Percentiles rank a stretch among this genome's conserved stretches.
phyloP scores from a whole-genome alignment of 805 yeast species.

The Candida manassasensis region DNA sequence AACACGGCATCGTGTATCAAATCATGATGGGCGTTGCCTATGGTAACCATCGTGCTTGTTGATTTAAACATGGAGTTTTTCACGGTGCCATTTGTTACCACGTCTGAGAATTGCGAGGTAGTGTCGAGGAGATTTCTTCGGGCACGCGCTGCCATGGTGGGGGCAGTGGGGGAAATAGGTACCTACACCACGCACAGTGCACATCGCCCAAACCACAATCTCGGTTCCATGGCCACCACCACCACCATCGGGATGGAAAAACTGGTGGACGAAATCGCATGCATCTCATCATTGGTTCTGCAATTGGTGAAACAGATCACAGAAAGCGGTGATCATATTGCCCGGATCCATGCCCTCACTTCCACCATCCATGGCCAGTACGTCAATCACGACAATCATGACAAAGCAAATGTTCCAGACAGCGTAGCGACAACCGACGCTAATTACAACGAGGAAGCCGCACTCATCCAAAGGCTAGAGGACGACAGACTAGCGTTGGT shows the following conservation, averaged over 20 bases:
- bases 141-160: background rate
- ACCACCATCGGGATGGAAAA: constrained; percentile 21
- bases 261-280: constrained; percentile 16
- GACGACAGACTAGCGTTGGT: constrained; percentile 25
- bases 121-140: background rate
- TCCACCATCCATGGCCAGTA: constrained; percentile 15
- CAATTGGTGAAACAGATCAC: constrained; percentile 14
- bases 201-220: no score
- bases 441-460: constrained; percentile 5
- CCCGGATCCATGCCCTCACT: constrained; percentile 14
- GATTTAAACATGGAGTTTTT: background rate
- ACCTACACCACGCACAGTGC: no score
- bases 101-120: background rate
- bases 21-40: constrained; percentile 88
- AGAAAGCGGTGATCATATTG: constrained; percentile 17
- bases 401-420: constrained; percentile 6
- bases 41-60: constrained; percentile 57
- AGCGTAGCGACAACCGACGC: background rate
- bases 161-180: background rate
- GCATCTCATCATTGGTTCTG: constrained; percentile 14
- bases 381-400: no score
- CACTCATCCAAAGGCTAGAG: constrained; percentile 22
- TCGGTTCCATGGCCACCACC: no score
- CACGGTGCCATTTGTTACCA: background rate
- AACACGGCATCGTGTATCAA: constrained; percentile 94